A percentile compares a stretch with the other conserved stretches of the same genome.
phyloP scores from a whole-genome alignment of 2,329 filamentous ascomycete genomes.

The Trichophyton verrucosum region DNA sequence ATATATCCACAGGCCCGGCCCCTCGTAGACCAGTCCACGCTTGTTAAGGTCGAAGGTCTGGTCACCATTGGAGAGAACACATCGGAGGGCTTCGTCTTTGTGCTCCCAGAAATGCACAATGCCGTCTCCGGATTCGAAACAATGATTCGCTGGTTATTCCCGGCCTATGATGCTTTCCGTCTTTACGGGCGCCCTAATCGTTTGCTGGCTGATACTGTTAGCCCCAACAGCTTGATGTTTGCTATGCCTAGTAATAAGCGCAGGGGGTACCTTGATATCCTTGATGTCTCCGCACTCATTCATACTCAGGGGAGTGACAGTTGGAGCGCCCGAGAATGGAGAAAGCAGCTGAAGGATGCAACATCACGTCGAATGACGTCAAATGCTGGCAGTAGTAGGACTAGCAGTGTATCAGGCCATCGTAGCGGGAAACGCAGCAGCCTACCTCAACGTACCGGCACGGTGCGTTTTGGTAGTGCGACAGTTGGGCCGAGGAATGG shows the following conservation, averaged over 20 bases:
- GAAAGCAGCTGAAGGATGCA: slow-evolving; percentile 74
- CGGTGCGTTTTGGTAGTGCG: slow-evolving; percentile 23
- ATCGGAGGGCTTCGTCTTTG: slow-evolving; percentile 85
- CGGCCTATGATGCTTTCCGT: slow-evolving; percentile 82
- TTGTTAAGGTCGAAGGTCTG: slow-evolving; percentile 85
- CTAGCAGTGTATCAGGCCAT: slow-evolving; percentile 45
- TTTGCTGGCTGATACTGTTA: slow-evolving; percentile 74
- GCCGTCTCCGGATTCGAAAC: slow-evolving; percentile 91
- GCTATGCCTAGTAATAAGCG: slow-evolving; percentile 81
- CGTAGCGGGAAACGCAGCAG: slow-evolving; percentile 36
- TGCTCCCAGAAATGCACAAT: slow-evolving; percentile 92
- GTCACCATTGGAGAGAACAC: slow-evolving; percentile 61
- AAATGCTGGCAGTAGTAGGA: slow-evolving; percentile 41
- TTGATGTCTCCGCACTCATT: slow-evolving; percentile 73
- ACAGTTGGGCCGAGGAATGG: slow-evolving; percentile 10
- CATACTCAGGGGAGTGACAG: slow-evolving; percentile 59
- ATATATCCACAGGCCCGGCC: slow-evolving; percentile 93
- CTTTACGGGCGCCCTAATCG: slow-evolving; percentile 82
- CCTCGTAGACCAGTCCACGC: slow-evolving; percentile 82
- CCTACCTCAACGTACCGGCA: slow-evolving; percentile 23
- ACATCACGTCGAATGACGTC: slow-evolving; percentile 42
- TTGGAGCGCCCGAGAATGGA: slow-evolving; percentile 85
- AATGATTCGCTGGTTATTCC: slow-evolving; percentile 84
- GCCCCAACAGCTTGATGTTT: slow-evolving; percentile 90
- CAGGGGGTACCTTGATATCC: slow-evolving; percentile 80